Evolutionary conservation across 23 red algal species (phyloP).

Genomic region (Agarophyton chilense): DNA sequence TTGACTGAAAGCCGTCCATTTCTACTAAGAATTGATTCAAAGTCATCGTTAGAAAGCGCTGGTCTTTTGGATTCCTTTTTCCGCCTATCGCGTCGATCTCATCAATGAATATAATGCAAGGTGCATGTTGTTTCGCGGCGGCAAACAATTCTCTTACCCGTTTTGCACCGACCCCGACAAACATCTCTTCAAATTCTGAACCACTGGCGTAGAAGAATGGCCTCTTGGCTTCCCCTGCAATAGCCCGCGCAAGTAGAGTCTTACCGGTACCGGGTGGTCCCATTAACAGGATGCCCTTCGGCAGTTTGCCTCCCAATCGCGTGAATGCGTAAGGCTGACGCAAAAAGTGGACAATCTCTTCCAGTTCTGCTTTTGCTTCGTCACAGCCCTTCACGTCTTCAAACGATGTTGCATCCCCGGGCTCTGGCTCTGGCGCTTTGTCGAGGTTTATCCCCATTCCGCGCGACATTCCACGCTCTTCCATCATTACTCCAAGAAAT

Average conservation of each 20-base stretch:
- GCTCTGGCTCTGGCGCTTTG: conserved; percentile 83
- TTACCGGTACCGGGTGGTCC: conserved; percentile 98
- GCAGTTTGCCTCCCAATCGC: conserved; percentile 92
- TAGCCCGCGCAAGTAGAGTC: conserved; percentile 93
- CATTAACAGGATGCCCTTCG: conserved; percentile 92
- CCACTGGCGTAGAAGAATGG: conserved; percentile 99
- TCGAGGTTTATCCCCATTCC: conserved; percentile 88
- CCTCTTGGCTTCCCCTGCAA: conserved; percentile 93
- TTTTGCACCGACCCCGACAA: conserved; percentile 96
- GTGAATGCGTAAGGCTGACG: conserved; percentile 86
- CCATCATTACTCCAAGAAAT: conserved; percentile 90
- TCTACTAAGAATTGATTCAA: conserved; percentile 95
- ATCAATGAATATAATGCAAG: conserved; percentile 99
- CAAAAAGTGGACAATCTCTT: conserved; percentile 96
- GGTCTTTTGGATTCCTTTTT: conserved; percentile 96
- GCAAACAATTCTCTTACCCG: conserved; percentile 96
- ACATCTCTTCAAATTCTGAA: conserved; percentile 99
- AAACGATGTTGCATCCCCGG: conserved; percentile 72
- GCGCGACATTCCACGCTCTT: conserved; percentile 86
- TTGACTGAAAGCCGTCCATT: conserved; percentile 92
- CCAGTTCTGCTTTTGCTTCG: conserved; percentile 97
- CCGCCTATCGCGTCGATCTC: conserved; percentile 98
- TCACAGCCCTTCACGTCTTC: conserved; percentile 99
- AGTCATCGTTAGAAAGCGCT: conserved; percentile 96
- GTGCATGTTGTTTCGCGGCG: conserved; percentile 89